These are phyloP conservation scores for Phylloporus arenicola DNA, from an alignment of 768 basidiomycete genomes.

Conservation along the genomic window DNA sequence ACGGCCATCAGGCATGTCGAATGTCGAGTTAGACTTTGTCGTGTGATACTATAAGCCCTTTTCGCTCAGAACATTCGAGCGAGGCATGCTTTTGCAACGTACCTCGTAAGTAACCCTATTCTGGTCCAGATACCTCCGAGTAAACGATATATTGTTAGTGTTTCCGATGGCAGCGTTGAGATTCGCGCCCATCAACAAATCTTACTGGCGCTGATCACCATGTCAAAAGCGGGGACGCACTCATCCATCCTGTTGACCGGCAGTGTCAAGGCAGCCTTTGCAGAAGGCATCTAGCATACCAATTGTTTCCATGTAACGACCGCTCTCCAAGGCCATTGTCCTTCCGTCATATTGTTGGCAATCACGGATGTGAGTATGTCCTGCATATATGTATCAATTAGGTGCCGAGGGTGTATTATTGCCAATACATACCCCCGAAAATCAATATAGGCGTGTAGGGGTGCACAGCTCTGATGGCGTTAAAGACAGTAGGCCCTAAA, in stretches of 20 bases:
- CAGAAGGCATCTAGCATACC: slow-evolving; percentile 38
- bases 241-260: slow-evolving; percentile 48
- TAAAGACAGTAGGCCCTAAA: slow-evolving; percentile 67
- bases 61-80: background rate
- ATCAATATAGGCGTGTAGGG: slow-evolving; percentile 74
- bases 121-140: slow-evolving; percentile 71
- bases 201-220: background rate
- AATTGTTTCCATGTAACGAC: slow-evolving; percentile 90
- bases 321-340: slow-evolving; percentile 57
- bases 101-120: slow-evolving; percentile 76
- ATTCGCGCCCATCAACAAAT: slow-evolving; percentile 38
- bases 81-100: slow-evolving; percentile 2
- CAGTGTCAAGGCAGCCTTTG: background rate
- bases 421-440: slow-evolving; percentile 53
- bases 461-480: slow-evolving; percentile 69
- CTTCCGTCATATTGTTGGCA: slow-evolving; percentile 24
- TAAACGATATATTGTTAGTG: slow-evolving; percentile 52
- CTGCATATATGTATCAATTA: slow-evolving; percentile 23
- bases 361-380: slow-evolving; percentile 43
- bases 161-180: slow-evolving; percentile 36
- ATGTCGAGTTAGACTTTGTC: slow-evolving; percentile 40
- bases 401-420: background rate
- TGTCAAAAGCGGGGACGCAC: slow-evolving; percentile 32
- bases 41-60: slow-evolving; percentile 58
- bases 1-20: slow-evolving; percentile 56